Evolutionary conservation across 2,329 filamentous ascomycete genomes (phyloP).

Genomic region (Xylariales sp.): DNA sequence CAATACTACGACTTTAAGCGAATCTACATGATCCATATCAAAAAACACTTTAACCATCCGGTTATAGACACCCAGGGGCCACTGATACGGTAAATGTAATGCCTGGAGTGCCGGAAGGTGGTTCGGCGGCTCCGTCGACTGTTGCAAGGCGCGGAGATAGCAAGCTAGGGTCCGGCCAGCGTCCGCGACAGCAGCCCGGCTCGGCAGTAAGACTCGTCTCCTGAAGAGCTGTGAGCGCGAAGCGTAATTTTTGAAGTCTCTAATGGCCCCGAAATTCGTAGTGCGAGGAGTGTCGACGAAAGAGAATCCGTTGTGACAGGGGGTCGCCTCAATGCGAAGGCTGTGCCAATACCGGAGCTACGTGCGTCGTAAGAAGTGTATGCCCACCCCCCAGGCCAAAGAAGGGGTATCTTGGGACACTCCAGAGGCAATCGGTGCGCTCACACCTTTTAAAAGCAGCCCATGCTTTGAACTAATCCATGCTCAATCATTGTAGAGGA

Average conservation of each 20-base stretch:
- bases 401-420: conserved; percentile 31
- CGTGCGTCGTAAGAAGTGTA: conserved; percentile 26
- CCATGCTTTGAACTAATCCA: not conserved
- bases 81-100: too few species aligned
- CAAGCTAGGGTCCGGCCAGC: not conserved
- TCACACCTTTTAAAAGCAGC: not conserved
- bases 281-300: conserved; percentile 15
- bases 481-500: conserved; percentile 1
- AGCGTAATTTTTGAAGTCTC: too few species aligned
- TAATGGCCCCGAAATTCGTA: not conserved
- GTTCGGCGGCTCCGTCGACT: too few species aligned
- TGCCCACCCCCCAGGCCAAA: conserved; percentile 26
- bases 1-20: too few species aligned
- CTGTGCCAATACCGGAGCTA: conserved; percentile 22
- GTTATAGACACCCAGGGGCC: too few species aligned
- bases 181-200: conserved; percentile 8
- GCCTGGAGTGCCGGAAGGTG: too few species aligned
- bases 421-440: conserved; percentile 27
- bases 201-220: conserved; percentile 1
- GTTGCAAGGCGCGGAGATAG: too few species aligned
- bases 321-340: not conserved
- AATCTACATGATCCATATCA: too few species aligned
- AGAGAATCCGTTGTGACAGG: conserved; percentile 16
- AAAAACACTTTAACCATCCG: too few species aligned
- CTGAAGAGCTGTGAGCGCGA: not conserved